phyloP scores from a whole-genome alignment of 108 stramenopile genomes.

The Skeletonema tropicum region DNA sequence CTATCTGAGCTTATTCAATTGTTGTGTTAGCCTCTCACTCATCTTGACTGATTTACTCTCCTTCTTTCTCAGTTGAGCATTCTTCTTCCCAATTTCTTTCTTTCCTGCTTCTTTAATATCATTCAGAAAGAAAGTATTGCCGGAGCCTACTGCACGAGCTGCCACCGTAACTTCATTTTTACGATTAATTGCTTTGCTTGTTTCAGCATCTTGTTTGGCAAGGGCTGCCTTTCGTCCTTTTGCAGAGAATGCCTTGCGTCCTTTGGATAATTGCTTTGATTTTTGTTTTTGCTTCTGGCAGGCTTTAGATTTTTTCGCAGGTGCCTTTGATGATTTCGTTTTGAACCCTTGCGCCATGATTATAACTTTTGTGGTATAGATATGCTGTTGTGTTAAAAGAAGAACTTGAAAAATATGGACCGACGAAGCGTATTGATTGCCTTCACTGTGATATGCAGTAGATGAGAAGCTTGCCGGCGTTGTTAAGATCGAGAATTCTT shows the following conservation, averaged over 20 bases:
- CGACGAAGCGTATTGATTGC: no score
- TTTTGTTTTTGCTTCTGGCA: conserved; percentile 38
- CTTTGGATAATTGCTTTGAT: conserved; percentile 39
- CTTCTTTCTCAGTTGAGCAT: conserved; percentile 62
- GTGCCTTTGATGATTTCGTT: conserved; percentile 42
- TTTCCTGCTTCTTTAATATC: conserved; percentile 75
- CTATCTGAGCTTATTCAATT: conserved; percentile 67
- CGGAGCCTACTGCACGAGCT: conserved; percentile 69
- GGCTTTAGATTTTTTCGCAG: conserved; percentile 31
- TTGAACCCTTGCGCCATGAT: conserved; percentile 52
- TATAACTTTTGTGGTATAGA: background rate
- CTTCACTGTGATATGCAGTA: no score
- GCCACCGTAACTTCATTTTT: conserved; percentile 82
- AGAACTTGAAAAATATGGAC: no score
- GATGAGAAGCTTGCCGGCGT: no score
- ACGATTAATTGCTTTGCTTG: conserved; percentile 77
- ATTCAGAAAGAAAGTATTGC: conserved; percentile 66
- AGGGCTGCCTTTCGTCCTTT: conserved; percentile 59
- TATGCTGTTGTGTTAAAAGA: no score
- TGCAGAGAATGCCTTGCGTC: conserved; percentile 54
- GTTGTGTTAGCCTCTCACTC: conserved; percentile 61
- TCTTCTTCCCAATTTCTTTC: conserved; percentile 54
- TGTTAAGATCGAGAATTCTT: no score
- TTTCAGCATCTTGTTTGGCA: conserved; percentile 50
- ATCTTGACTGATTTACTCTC: conserved; percentile 71